A percentile compares a stretch with the other conserved stretches of the same genome.
phyloP scores from a whole-genome alignment of 371 early-diverging fungal species.

The Capillidium rhysosporum region DNA sequence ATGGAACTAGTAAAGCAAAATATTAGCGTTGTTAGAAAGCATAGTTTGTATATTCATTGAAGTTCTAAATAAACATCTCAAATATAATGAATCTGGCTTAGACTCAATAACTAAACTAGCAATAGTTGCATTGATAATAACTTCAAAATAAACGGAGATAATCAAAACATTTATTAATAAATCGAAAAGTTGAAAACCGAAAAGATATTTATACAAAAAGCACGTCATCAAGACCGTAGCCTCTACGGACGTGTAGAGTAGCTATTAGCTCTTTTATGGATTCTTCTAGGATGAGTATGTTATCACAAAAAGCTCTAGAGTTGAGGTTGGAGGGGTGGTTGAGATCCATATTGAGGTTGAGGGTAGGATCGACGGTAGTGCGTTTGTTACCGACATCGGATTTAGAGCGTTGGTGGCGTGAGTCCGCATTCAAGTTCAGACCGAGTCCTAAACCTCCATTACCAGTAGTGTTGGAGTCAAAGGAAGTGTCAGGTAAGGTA shows the following conservation, averaged over 20 bases:
- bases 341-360: background rate
- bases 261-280: constrained; percentile 76
- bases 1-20: too few relatives aligned
- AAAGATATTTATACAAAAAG: constrained; percentile 23
- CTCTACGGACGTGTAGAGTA: constrained; percentile 55
- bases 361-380: constrained; percentile 12
- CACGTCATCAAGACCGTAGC: constrained; percentile 52
- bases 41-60: too few relatives aligned
- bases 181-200: too few relatives aligned
- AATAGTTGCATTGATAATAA: too few relatives aligned
- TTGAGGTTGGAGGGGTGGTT: constrained; percentile 9
- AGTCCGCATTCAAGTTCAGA: background rate
- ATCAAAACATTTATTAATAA: too few relatives aligned
- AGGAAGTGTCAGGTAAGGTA: background rate
- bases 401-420: constrained; percentile 5
- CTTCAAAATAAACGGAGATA: too few relatives aligned
- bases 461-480: background rate
- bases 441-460: too few relatives aligned
- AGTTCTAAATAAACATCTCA: too few relatives aligned
- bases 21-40: too few relatives aligned
- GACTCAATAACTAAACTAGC: too few relatives aligned
- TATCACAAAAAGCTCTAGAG: constrained; percentile 38
- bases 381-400: constrained; percentile 4
- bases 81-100: too few relatives aligned
- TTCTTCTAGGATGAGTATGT: constrained; percentile 82